phyloP scores from a whole-genome alignment of 2,329 filamentous ascomycete genomes.

The Proliferodiscus dingleyae region DNA sequence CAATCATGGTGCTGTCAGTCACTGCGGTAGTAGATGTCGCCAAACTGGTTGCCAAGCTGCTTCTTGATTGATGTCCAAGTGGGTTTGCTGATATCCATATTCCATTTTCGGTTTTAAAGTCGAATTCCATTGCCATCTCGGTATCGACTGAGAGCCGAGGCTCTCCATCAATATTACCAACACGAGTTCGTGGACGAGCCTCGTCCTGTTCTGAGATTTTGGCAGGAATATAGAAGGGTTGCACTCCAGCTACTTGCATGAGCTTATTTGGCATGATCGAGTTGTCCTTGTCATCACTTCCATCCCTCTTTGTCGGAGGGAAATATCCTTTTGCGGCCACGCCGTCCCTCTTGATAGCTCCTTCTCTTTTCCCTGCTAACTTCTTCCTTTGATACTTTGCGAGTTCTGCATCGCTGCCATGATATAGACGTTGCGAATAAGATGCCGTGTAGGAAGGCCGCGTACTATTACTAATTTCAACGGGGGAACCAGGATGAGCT shows the following conservation, averaged over 20 bases:
- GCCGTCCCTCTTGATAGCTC: constrained; percentile 27
- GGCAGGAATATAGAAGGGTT: constrained; percentile 27
- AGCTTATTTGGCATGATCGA: constrained; percentile 10
- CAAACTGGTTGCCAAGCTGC: constrained; percentile 26
- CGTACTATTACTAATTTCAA: constrained; percentile 24
- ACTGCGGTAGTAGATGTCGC: constrained; percentile 20
- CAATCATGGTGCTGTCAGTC: constrained; percentile 18
- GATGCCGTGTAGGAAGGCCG: constrained; percentile 24
- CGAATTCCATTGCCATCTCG: constrained; percentile 24
- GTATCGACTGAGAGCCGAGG: constrained; percentile 20
- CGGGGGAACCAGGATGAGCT: constrained; percentile 31
- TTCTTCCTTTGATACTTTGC: constrained; percentile 21
- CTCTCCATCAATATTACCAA: neutral
- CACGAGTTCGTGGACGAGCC: constrained; percentile 2
- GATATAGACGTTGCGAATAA: constrained; percentile 23
- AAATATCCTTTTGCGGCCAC: constrained; percentile 29
- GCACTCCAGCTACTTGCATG: constrained; percentile 18
- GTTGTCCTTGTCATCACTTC: constrained; percentile 9
- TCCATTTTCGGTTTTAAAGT: constrained; percentile 25
- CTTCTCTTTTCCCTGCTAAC: constrained; percentile 22
- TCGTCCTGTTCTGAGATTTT: constrained; percentile 28
- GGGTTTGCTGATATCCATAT: constrained; percentile 27
- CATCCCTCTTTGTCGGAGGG: constrained; percentile 8
- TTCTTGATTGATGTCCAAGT: constrained; percentile 21
- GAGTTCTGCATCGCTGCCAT: constrained; percentile 22